Base-by-base conservation (phyloP, 208 protist genomes). In the Trypanosoma vivax region DNA sequence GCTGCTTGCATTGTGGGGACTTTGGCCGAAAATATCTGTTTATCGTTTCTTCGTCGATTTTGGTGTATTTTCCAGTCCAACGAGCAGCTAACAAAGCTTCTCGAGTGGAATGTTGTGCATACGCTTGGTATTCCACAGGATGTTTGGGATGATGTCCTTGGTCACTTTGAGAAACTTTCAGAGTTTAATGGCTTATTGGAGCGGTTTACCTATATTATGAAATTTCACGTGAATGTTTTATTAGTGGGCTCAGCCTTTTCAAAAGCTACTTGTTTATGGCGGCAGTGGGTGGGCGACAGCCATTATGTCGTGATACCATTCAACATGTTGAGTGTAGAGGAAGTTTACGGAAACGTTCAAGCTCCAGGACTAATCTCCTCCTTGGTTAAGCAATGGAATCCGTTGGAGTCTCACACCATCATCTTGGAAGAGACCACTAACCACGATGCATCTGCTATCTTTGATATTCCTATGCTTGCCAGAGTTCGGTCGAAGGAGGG, bases 191-290 rank as follows among this genome's bases (percentile, higher is more conserved):
- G 50, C 38, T 13, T 60, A 9, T 31, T 72, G 30, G 40, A 54
- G n/a, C 68, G 72, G 14, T 88, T 90, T 56, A 58, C 68, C 16
- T 25, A 50, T 2, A 42, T 78, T 63, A 89, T 90, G 52, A 41
- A 40, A 37, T 54, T 61, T 40, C 77, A 77, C 48, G 50, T 47
- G 31, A 74, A 75, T 40, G 73, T 83, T 1, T 61, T 87, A 19
- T 47, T 94, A 29, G 35, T 83, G 14, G 86, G 86, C 11, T 70
- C 82, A 19, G 57, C 37, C 23, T 94, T 88, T 48, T 76, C 76
- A 19, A 82, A 82, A 13, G 90, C 87, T 47, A 74, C 75, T 30
- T 70, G 50, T 49, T 29, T 94, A 53, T 90, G 82, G 82, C 66
- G 67, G 45, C 46, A 51, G 25, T 88, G 72, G 74, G 60, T 82